Conservation (phyloP, 352 stramenopile species). For the Pythium myriotylum region DNA sequence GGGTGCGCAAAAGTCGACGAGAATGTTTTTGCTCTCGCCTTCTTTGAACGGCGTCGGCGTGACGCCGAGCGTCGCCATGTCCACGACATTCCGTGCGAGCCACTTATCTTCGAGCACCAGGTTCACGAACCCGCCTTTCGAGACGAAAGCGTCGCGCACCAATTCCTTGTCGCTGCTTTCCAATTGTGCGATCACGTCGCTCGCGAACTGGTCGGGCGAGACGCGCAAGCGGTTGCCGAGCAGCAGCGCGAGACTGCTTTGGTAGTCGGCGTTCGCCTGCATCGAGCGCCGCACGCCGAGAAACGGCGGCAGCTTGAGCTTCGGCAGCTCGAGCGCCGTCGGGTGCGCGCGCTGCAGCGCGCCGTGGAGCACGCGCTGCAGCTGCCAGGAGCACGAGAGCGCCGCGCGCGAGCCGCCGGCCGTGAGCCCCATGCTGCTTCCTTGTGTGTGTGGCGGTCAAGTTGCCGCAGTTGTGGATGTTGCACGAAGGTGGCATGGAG, state of each 20-base stretch:
- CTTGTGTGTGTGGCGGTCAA: background rate
- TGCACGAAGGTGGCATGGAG: constrained; percentile 26
- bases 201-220: constrained; percentile 45
- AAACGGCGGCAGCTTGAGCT: constrained; percentile 36
- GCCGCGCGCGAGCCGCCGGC: constrained; percentile 23
- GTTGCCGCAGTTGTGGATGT: constrained; percentile 1
- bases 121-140: constrained; percentile 80
- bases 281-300: constrained; percentile 69
- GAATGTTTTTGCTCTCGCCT: constrained; percentile 39
- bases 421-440: constrained; percentile 1
- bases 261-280: constrained; percentile 72
- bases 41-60: constrained; percentile 23
- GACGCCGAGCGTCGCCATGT: constrained; percentile 62
- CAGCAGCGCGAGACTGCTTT: constrained; percentile 69
- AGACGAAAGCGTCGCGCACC: constrained; percentile 46
- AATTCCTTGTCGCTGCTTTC: constrained; percentile 30
- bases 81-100: constrained; percentile 59
- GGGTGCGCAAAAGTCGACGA: constrained; percentile 83
- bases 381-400: constrained; percentile 53
- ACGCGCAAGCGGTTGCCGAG: constrained; percentile 49
- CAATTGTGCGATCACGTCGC: constrained; percentile 24
- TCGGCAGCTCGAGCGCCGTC: constrained; percentile 24
- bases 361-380: constrained; percentile 49
- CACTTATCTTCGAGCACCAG: constrained; percentile 70
- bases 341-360: constrained; percentile 43